Base-by-base conservation (phyloP, 441 rosid genomes). In the Pelargonium cotyledonis region DNA sequence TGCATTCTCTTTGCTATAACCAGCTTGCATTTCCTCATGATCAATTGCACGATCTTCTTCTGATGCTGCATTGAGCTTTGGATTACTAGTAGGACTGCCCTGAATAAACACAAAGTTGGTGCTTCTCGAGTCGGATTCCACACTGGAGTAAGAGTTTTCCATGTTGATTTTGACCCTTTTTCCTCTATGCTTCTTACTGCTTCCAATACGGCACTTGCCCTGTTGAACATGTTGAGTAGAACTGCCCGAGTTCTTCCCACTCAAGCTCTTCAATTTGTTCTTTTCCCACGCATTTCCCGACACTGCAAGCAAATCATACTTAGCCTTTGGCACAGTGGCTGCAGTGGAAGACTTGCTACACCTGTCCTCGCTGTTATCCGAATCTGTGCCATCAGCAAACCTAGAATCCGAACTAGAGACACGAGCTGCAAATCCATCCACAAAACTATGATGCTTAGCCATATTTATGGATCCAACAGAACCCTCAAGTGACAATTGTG, bases 81-180 rank as follows among this genome's bases (percentile, higher is more conserved):
- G 84, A 64, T 86, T 86, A 77, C 82, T 85, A 62, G 78, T 80
- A 70, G 57, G 75, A 75, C 72, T 76, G 82, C 84, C 91, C 89
- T 86, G 95, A 84, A 75, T 68, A 84, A 89, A 87, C 70, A 87
- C 80, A 88, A 87, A 85, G 76, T 85, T 83, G 80, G 90, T 83
- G 89, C 91, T 87, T 88, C 88, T 85, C 18, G 89, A 91, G 84
- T 91, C 95, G 74, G 96, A 90, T 79, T 83, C 88, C 79, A 86
- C 69, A 77, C 95, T 87, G 84, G 93, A 91, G 84, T 74, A 87
- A 87, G 92, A 89, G 86, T 87, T 86, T 75, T 85, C n/a, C n/a
- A n/a, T n/a, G n/a, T n/a, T n/a, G n/a, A n/a, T n/a, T n/a, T n/a
- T n/a, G n/a, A n/a, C n/a, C n/a, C n/a, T n/a, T n/a, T n/a, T n/a